A percentile compares a stretch with the other conserved stretches of the same genome.
Evolutionary conservation across 495 filamentous ascomycete genomes (phyloP).

Genomic region (Chlorociboria aeruginascens): DNA sequence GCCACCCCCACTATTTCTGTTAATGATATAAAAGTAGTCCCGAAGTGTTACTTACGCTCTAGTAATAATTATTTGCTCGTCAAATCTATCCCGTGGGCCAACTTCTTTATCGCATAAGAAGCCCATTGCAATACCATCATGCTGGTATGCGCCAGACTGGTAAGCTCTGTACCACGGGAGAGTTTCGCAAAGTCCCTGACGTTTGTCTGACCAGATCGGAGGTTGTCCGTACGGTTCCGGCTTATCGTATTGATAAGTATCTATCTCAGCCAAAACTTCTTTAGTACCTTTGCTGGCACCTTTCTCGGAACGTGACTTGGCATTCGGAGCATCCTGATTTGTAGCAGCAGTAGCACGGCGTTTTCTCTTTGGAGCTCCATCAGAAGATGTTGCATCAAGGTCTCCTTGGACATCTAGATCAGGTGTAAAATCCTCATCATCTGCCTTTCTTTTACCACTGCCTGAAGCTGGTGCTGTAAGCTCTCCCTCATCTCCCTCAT

Average conservation of each 20-base stretch:
- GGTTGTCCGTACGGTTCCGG: conserved; percentile 33
- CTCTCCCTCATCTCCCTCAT: no score
- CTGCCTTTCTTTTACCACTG: neutral
- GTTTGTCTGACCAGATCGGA: conserved; percentile 44
- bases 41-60: conserved; percentile 38
- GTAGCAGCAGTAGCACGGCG: no score
- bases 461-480: no score
- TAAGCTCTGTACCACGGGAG: conserved; percentile 52
- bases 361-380: neutral
- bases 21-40: conserved; percentile 5
- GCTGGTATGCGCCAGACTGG: conserved; percentile 47
- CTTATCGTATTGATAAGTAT: conserved; percentile 10
- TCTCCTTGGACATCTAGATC: neutral
- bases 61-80: conserved; percentile 54
- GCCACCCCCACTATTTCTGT: conserved; percentile 38
- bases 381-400: no score
- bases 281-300: no score
- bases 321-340: no score
- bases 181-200: conserved; percentile 54
- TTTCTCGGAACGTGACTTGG: no score
- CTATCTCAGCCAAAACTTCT: no score
- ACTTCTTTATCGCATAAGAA: conserved; percentile 51
- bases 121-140: conserved; percentile 34
- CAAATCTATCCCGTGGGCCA: conserved; percentile 44
- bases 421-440: neutral